These are phyloP conservation scores for Barnettozyma botsteinii DNA, from an alignment of 805 yeast species.

Conservation along the genomic window DNA sequence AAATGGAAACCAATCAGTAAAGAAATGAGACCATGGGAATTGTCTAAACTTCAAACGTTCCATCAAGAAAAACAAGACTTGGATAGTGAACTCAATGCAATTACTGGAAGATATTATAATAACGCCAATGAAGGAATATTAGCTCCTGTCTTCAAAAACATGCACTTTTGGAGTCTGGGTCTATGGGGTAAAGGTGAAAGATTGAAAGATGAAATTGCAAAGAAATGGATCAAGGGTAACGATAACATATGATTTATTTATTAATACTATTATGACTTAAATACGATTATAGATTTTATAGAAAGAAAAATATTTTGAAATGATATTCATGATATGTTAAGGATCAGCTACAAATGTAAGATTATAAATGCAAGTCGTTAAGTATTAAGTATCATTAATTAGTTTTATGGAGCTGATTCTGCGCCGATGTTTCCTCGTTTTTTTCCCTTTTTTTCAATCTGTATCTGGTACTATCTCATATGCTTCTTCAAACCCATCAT, in stretches of 20 bases:
- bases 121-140: constrained; percentile 9
- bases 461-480: too few species aligned
- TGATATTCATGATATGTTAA: too few species aligned
- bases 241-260: constrained; percentile 17
- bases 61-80: constrained; percentile 1
- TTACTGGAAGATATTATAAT: constrained; percentile 17
- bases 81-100: constrained; percentile 22
- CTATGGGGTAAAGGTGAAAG: constrained; percentile 49
- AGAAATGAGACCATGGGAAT: constrained; percentile 56
- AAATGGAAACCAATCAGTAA: constrained; percentile 53
- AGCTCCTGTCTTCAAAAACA: constrained; percentile 38
- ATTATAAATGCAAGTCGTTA: too few species aligned
- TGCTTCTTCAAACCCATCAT: background rate
- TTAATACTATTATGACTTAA: background rate
- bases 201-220: constrained; percentile 49
- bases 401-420: too few species aligned
- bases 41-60: constrained; percentile 17
- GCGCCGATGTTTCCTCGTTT: too few species aligned
- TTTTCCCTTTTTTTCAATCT: too few species aligned
- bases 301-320: too few species aligned
- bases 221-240: constrained; percentile 47
- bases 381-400: too few species aligned
- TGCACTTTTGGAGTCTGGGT: constrained; percentile 69
- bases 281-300: too few species aligned
- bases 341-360: too few species aligned